Base-by-base conservation (phyloP, 2,329 filamentous ascomycete species). In the Epichloe sp. region DNA sequence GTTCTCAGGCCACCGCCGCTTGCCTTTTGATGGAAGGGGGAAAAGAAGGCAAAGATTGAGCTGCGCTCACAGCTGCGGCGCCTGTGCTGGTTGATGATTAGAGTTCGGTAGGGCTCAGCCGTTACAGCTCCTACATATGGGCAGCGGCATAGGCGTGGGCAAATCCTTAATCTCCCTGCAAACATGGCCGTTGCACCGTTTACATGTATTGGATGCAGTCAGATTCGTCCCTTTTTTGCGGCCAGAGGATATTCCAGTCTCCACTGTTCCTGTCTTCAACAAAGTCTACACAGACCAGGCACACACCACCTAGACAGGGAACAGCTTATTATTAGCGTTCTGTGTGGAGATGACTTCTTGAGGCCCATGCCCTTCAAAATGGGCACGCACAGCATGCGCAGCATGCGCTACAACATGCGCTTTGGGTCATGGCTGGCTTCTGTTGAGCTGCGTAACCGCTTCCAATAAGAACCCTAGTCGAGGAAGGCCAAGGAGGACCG, bases 341-440 rank as follows among this genome's bases (percentile, higher is more conserved):
- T 21, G n/a, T 17, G 50, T 40, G 51, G 37, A 49, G 17, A 49
- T 42, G 10, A 17, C 21, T 47, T 23, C 36, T 50, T 44, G 35
- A 23, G 47, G 26, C 34, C 51, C n/a, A 17, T 37, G 44, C 31
- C 38, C 38, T 38, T 47, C 12, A 34, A 31, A 41, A 21, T 21
- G 34, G 19, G 11, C 34, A 44, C 35, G 50, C 46, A 35, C 21
- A 38, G 40, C 23, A 48, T 52, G 40, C 19, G 19, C 21, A 38
- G 40, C 23, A 48, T 52, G 49, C 46, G 50, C 50, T 52, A 44
- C 23, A 34, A 45, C 23, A 49, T 49, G 44, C 46, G 50, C 50
- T 52, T 52, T 52, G 44, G 23, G 40, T 38, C 45, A 40, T 48
- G 5, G 4, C 31, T 43, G 34, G 50, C 34, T 41, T 47, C 10